These are phyloP conservation scores for Hansenula lynferdii DNA, from an alignment of 1,139 yeast genomes.

Conservation along the genomic window DNA sequence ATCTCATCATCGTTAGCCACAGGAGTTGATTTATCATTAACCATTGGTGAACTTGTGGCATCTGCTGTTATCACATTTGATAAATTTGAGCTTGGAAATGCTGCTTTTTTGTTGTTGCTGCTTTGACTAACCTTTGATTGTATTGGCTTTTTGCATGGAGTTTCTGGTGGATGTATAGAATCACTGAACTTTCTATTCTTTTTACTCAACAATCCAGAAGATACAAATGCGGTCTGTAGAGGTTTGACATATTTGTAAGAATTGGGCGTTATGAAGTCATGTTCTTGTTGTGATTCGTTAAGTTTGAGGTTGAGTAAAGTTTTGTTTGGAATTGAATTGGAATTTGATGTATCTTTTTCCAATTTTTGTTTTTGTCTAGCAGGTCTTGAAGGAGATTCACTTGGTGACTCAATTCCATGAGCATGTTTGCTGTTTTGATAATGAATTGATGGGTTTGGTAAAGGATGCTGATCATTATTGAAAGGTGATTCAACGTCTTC, in stretches of 20 bases:
- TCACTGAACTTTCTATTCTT: slow-evolving; percentile 39
- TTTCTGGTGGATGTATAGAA: slow-evolving; percentile 58
- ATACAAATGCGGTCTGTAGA: slow-evolving; percentile 79
- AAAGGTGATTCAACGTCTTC: slow-evolving; percentile 18
- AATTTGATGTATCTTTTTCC: slow-evolving; percentile 10
- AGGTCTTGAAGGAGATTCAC: slow-evolving; percentile 26
- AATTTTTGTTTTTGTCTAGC: slow-evolving; percentile 20
- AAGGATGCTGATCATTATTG: slow-evolving; percentile 16
- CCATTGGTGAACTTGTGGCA: slow-evolving; percentile 19
- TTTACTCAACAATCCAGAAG: slow-evolving; percentile 73
- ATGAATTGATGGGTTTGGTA: slow-evolving; percentile 22
- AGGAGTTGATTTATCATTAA: slow-evolving; percentile 21
- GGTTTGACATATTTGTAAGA: slow-evolving; percentile 76
- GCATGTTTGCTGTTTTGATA: slow-evolving; percentile 10
- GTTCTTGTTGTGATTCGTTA: slow-evolving; percentile 29
- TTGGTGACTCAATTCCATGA: slow-evolving; percentile 16
- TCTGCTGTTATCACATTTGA: slow-evolving; percentile 24
- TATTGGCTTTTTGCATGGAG: slow-evolving; percentile 68
- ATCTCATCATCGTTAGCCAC: slow-evolving; percentile 7
- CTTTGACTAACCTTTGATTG: slow-evolving; percentile 21
- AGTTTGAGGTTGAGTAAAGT: slow-evolving; percentile 18
- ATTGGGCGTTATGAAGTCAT: slow-evolving; percentile 38
- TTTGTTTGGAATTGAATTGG: slow-evolving; percentile 2
- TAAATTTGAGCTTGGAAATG: slow-evolving; percentile 19
- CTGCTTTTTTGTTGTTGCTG: slow-evolving; percentile 14